These are phyloP conservation scores for Yamadazyma ubonensis DNA, from an alignment of 805 yeast genomes.

Conservation along the genomic window DNA sequence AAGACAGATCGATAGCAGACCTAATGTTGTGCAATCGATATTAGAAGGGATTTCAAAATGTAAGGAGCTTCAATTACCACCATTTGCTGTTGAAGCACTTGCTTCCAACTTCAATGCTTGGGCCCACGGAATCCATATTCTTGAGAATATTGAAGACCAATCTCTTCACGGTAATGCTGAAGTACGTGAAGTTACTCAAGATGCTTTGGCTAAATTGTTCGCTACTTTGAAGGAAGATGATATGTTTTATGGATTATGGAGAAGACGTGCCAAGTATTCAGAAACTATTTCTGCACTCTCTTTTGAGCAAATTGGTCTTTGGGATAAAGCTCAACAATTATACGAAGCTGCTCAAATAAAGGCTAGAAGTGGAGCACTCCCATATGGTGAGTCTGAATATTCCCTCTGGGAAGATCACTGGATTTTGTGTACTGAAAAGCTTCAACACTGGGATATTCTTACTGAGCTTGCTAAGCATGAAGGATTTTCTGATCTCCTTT, in stretches of 20 bases:
- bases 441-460: conserved; percentile 96
- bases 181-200: conserved; percentile 81
- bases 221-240: conserved; percentile 90
- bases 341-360: conserved; percentile 97
- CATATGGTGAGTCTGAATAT: conserved; percentile 93
- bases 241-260: conserved; percentile 97
- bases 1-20: conserved; percentile 83
- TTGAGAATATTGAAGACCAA: conserved; percentile 63
- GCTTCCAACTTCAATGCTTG: conserved; percentile 88
- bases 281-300: conserved; percentile 93
- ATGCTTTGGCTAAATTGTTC: conserved; percentile 87
- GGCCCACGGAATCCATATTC: conserved; percentile 82
- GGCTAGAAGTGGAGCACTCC: conserved; percentile 91
- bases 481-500: conserved; percentile 88
- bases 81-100: conserved; percentile 85
- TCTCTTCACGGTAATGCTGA: conserved; percentile 67
- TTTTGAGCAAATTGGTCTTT: conserved; percentile 90
- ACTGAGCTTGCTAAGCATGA: conserved; percentile 97
- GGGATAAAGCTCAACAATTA: conserved; percentile 91
- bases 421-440: conserved; percentile 94
- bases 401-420: conserved; percentile 98
- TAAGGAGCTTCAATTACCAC: conserved; percentile 78
- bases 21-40: conserved; percentile 82
- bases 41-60: conserved; percentile 81
- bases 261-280: conserved; percentile 89